Conservation (phyloP, 306 rosid genomes). For the Sphenostylis stenocarpa region DNA sequence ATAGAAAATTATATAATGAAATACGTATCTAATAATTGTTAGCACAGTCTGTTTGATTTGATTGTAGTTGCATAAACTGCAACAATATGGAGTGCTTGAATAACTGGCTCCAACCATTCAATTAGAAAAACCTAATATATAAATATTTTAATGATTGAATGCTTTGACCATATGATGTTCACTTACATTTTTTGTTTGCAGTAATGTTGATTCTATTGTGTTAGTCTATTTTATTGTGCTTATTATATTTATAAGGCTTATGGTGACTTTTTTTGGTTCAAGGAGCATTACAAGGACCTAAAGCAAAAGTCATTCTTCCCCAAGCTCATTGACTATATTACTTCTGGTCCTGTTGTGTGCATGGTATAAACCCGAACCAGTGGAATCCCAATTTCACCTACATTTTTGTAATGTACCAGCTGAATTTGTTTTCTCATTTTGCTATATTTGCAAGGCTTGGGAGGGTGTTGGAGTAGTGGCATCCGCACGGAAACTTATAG, state of each 20-base stretch:
- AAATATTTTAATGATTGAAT: constrained; percentile 12
- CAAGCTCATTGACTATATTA: constrained; percentile 73
- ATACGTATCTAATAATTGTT: neutral
- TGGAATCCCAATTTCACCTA: neutral
- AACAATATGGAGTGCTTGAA: constrained; percentile 23
- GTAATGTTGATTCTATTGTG: constrained; percentile 9
- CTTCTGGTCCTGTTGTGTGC: constrained; percentile 96
- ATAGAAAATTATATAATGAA: neutral
- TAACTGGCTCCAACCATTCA: neutral
- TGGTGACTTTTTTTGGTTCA: constrained; percentile 34
- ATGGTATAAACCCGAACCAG: constrained; percentile 58
- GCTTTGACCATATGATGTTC: neutral
- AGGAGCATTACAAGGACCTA: constrained; percentile 97
- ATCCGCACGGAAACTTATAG: constrained; percentile 93
- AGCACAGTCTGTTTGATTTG: constrained; percentile 13
- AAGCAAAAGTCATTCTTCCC: constrained; percentile 85
- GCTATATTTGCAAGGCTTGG: constrained; percentile 72
- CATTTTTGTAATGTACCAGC: constrained; percentile 12
- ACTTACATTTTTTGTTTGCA: neutral
- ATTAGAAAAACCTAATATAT: neutral
- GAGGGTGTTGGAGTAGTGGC: constrained; percentile 97
- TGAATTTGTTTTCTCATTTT: constrained; percentile 28
- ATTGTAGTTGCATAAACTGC: constrained; percentile 27
- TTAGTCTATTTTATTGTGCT: constrained; percentile 22
- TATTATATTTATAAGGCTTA: constrained; percentile 1